Base-by-base conservation (phyloP, 305 asterid species). In the Plantago coronopus region DNA sequence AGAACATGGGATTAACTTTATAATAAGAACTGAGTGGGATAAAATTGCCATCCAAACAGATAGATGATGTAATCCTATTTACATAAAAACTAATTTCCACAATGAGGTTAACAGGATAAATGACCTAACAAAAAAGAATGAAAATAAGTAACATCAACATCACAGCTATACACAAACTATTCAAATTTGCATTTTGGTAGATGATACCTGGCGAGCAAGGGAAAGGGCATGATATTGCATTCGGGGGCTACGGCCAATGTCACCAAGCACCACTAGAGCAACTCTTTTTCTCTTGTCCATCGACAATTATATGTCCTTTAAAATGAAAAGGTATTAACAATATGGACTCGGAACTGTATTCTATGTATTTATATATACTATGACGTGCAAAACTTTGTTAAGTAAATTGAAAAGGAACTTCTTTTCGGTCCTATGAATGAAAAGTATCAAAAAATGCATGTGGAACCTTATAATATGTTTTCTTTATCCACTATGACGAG, bases 181-280 rank as follows among this genome's bases (percentile, higher is more conserved):
- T 38, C 2, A 10, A 11, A 38, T 38, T 38, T 38, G 43, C 43
- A 11, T 38, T 14, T 38, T 2, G 1, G 43, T 11, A 45, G 40
- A 54, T 49, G n/a, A 10, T 61, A 88, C 98, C 96, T 88, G 96
- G 20, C 80, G 86, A 61, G 96, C 89, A 63, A 91, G 95, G 46
- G 98, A 88, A 59, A 91, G 96, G 10, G 96, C 94, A 42, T 91
- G 98, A 66, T 86, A 91, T 64, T 91, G 98, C 98, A 91, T 88
- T 16, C 98, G 81, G 13, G 96, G 98, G 73, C 98, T 88, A 38
- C 96, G 95, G 21, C 98, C 98, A 11, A 91, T 79, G 74, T 91
- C 98, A 1, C 98, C 98, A 12, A 91, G 96, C 65, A 91, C 98
- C 57, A 91, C 95, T 59, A 88, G 82, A 0, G 96, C 95, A 0